Evolutionary conservation across 768 basidiomycete genomes (phyloP).

Genomic region (Suillus ampliporus): DNA sequence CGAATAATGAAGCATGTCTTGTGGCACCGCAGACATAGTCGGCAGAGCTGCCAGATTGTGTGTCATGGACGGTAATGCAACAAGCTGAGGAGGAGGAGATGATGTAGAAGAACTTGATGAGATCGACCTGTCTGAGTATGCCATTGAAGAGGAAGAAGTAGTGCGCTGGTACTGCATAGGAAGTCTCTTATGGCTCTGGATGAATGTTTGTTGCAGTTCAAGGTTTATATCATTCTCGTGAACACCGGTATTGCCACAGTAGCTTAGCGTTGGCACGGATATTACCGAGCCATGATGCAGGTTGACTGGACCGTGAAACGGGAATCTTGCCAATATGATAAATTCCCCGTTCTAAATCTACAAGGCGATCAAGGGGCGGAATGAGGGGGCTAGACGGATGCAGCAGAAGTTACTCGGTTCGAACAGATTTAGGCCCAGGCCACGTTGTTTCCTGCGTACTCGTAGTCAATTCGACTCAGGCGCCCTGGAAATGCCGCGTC

Average conservation of each 20-base stretch:
- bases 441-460: conserved; percentile 42
- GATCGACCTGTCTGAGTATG: conserved; percentile 36
- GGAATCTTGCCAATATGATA: conserved; percentile 37
- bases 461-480: conserved; percentile 31
- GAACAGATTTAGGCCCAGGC: conserved; percentile 34
- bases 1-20: conserved; percentile 36
- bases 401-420: conserved; percentile 18
- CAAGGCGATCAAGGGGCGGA: conserved; percentile 38
- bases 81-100: conserved; percentile 36
- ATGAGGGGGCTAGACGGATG: conserved; percentile 31
- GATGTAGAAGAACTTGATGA: conserved; percentile 38
- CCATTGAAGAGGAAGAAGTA: conserved; percentile 38
- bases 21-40: conserved; percentile 36
- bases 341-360: conserved; percentile 39
- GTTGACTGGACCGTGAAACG: conserved; percentile 35
- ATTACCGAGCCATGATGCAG: conserved; percentile 42
- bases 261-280: conserved; percentile 31
- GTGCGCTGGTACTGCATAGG: conserved; percentile 39
- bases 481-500: conserved; percentile 22
- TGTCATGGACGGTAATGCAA: conserved; percentile 37
- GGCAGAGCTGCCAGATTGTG: conserved; percentile 39
- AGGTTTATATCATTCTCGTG: conserved; percentile 33
- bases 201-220: conserved; percentile 8
- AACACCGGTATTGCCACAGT: conserved; percentile 30
- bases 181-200: conserved; percentile 21